These are phyloP conservation scores for Hanseniaspora lindneri DNA, from an alignment of 805 yeast genomes.

Conservation along the genomic window DNA sequence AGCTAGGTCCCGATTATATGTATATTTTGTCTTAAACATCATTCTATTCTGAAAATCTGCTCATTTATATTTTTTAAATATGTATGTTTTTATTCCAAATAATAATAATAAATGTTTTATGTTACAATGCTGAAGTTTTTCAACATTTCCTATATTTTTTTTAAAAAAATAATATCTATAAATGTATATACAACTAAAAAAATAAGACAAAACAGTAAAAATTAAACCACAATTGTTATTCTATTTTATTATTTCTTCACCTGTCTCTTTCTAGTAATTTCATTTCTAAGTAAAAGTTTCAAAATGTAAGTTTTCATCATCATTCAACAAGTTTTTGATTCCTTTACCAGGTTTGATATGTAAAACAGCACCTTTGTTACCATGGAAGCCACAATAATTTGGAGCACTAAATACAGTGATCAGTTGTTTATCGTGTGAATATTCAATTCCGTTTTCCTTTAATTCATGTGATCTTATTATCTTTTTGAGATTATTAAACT, in stretches of 20 bases:
- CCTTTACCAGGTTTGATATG: constrained; percentile 41
- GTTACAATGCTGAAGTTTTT: too few species aligned
- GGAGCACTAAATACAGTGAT: constrained; percentile 98
- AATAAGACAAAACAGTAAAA: neutral
- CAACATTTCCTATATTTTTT: too few species aligned
- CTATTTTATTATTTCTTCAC: neutral
- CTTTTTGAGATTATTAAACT: constrained; percentile 57
- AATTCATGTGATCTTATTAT: constrained; percentile 93
- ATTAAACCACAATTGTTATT: neutral
- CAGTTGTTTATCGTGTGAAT: constrained; percentile 74
- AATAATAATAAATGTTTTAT: too few species aligned
- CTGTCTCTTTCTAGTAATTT: too few species aligned
- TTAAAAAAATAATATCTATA: too few species aligned
- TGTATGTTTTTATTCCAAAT: too few species aligned
- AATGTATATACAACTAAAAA: too few species aligned
- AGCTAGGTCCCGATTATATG: constrained; percentile 22
- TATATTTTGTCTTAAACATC: constrained; percentile 22
- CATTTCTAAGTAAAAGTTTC: constrained; percentile 37
- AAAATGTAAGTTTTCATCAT: constrained; percentile 39
- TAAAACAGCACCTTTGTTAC: constrained; percentile 82
- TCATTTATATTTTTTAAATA: too few species aligned
- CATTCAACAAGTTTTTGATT: constrained; percentile 31
- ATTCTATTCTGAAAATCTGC: too few species aligned
- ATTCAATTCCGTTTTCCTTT: constrained; percentile 78
- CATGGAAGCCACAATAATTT: constrained; percentile 86